Evolutionary conservation across 164 flowering plant species (phyloP).

Genomic region (Pachysandra terminalis): DNA sequence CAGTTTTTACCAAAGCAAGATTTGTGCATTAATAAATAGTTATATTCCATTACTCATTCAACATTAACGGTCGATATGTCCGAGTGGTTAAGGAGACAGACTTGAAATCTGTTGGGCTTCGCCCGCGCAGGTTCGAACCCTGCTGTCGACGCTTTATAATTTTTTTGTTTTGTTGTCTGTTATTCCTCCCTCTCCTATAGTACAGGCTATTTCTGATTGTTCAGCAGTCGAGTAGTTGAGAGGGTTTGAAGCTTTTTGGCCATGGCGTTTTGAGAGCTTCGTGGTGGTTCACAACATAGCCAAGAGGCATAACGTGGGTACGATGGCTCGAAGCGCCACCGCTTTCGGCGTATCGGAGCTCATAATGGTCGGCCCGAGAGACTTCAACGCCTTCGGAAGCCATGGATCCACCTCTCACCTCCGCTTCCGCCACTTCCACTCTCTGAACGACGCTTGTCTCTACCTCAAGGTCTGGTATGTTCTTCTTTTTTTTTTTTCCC

Average conservation of each 20-base stretch:
- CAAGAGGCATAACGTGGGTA: constrained; percentile 95
- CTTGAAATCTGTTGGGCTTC: constrained; percentile 94
- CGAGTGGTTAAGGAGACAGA: constrained; percentile 97
- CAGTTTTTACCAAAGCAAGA: too few species aligned
- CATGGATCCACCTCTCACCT: constrained; percentile 91
- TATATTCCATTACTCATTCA: too few species aligned
- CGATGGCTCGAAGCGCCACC: constrained; percentile 87
- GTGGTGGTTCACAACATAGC: constrained; percentile 95
- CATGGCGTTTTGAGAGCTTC: constrained; percentile 49
- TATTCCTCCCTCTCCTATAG: not conserved
- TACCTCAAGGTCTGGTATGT: constrained; percentile 55
- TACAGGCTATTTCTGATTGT: too few species aligned
- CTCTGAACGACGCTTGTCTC: constrained; percentile 66
- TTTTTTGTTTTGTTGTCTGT: too few species aligned
- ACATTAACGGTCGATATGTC: constrained; percentile 69
- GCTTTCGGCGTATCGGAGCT: constrained; percentile 93
- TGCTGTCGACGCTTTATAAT: constrained; percentile 70
- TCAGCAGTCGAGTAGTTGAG: too few species aligned
- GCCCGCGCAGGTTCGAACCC: constrained; percentile 99
- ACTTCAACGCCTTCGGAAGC: constrained; percentile 96
- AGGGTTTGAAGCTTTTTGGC: not conserved
- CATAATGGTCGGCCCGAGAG: constrained; percentile 86
- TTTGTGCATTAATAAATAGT: too few species aligned
- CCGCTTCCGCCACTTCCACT: constrained; percentile 86
- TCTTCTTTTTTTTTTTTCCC: too few species aligned